Conservation (phyloP, 139 green algal species). For the Astrephomene gubernaculifera region DNA sequence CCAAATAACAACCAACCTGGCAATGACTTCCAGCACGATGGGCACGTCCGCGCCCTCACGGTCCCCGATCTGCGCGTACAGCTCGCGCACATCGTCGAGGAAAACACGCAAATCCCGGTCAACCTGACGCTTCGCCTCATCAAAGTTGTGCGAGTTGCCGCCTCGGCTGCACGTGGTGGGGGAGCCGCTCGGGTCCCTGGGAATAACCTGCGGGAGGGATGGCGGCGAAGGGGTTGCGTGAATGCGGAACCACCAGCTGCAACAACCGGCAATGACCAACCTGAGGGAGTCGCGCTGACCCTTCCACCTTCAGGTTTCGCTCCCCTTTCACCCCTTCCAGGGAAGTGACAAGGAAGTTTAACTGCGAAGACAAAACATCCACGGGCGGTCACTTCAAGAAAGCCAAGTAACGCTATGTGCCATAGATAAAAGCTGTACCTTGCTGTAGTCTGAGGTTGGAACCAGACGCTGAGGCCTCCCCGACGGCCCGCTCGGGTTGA, state of each 20-base stretch:
- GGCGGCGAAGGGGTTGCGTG: neutral
- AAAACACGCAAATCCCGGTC: conserved; percentile 39
- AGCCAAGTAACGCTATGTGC: neutral
- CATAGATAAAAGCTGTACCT: conserved; percentile 1
- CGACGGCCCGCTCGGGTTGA: neutral
- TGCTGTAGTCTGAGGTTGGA: conserved; percentile 19
- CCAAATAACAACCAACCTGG: neutral
- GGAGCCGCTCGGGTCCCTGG: conserved; percentile 1
- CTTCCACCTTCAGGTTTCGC: conserved; percentile 36
- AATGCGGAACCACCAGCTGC: neutral
- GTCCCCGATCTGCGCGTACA: conserved; percentile 36
- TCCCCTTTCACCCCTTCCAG: conserved; percentile 32
- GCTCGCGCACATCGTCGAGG: conserved; percentile 37
- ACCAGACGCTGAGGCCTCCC: conserved; percentile 14
- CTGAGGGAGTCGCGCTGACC: conserved; percentile 36
- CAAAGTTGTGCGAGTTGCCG: conserved; percentile 26
- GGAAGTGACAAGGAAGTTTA: conserved; percentile 41
- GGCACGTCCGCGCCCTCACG: conserved; percentile 44
- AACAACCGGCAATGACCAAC: conserved; percentile 1
- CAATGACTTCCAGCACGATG: conserved; percentile 47
- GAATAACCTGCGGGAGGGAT: neutral
- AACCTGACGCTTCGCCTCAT: conserved; percentile 44
- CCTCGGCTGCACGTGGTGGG: conserved; percentile 14
- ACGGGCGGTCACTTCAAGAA: neutral
- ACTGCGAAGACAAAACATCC: neutral